phyloP scores from a whole-genome alignment of 306 rosid species.

The Gastrolobium bilobum region DNA sequence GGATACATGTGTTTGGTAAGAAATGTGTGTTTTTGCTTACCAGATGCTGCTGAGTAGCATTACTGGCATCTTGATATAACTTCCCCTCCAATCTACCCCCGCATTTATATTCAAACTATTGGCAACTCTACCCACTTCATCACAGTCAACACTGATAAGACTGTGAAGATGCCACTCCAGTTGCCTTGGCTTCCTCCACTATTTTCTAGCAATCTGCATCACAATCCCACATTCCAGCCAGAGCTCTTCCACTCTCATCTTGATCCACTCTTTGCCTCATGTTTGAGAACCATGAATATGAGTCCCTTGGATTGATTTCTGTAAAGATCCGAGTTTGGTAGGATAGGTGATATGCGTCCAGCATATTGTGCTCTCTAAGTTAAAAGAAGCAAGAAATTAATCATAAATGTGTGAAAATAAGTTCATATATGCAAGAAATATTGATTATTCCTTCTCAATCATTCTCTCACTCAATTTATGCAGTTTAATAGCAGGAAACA shows the following conservation, averaged over 20 bases:
- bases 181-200: no score
- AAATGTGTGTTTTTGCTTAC: not conserved
- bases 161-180: not conserved
- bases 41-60: conserved; percentile 22
- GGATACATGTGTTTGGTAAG: not conserved
- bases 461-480: no score
- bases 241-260: not conserved
- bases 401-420: no score
- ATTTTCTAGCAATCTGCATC: not conserved
- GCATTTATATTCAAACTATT: not conserved
- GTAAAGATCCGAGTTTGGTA: no score
- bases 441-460: no score
- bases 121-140: not conserved
- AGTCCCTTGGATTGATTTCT: not conserved
- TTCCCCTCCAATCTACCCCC: not conserved
- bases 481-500: no score
- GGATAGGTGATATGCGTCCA: no score
- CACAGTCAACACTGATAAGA: not conserved
- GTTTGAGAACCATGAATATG: not conserved
- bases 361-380: no score
- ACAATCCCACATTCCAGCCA: not conserved
- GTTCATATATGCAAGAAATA: no score
- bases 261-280: not conserved
- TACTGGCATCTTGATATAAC: not conserved
- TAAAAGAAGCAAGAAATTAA: no score